Conservation (phyloP, 768 basidiomycete species). For the Coprinellus micaceus region DNA sequence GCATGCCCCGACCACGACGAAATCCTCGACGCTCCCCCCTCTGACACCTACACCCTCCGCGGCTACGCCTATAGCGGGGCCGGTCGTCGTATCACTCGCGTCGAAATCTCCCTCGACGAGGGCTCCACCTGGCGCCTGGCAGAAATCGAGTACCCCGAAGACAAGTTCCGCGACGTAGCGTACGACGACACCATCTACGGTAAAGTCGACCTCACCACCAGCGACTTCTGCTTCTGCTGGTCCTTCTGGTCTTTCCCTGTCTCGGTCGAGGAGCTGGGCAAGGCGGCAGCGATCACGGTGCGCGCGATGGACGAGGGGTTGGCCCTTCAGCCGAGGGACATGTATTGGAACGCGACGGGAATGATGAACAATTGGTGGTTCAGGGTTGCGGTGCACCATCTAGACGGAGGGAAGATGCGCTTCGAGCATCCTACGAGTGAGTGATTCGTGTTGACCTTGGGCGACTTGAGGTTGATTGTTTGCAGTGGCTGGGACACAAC, state of each 20-base stretch:
- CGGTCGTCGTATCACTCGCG: slow-evolving; percentile 52
- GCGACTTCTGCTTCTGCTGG: slow-evolving; percentile 59
- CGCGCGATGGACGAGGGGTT: slow-evolving; percentile 54
- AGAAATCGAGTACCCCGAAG: slow-evolving; percentile 43
- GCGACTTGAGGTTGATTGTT: background rate
- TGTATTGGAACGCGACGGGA: slow-evolving; percentile 57
- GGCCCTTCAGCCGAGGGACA: slow-evolving; percentile 48
- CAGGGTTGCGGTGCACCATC: slow-evolving; percentile 43
- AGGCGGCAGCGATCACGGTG: slow-evolving; percentile 40
- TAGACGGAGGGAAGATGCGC: slow-evolving; percentile 28
- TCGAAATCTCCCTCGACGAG: slow-evolving; percentile 55
- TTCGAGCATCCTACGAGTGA: slow-evolving; percentile 58
- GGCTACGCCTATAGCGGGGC: slow-evolving; percentile 67
- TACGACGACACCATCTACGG: slow-evolving; percentile 43
- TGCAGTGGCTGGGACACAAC: slow-evolving; percentile 36
- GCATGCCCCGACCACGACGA: slow-evolving; percentile 56
- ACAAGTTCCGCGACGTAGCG: slow-evolving; percentile 38
- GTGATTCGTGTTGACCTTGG: background rate
- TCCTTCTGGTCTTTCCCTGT: slow-evolving; percentile 52
- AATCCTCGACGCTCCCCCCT: slow-evolving; percentile 20
- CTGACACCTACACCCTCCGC: slow-evolving; percentile 34
- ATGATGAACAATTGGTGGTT: slow-evolving; percentile 72
- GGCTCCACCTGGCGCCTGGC: slow-evolving; percentile 48
- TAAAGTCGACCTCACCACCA: slow-evolving; percentile 41
- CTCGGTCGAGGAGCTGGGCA: slow-evolving; percentile 27